Evolutionary conservation across 371 early-diverging fungal genomes (phyloP), one percentile per base, ranked within the genome.

Genomic region (Mucor circinelloides): DNA sequence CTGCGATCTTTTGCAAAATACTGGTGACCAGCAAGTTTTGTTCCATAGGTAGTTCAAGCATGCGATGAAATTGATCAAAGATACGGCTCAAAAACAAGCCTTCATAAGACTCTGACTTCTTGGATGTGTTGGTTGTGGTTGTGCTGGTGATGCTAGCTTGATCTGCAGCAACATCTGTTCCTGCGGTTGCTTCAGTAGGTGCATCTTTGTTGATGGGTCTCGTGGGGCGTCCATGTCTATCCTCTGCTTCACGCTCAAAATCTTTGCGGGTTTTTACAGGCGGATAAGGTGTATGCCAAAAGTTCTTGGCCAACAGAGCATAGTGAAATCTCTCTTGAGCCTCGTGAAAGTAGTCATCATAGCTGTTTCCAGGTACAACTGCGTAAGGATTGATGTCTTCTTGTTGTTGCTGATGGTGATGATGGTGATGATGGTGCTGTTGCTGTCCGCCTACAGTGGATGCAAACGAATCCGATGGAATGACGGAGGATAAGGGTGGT

Each of bases 311-410:
- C 27, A 84, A 60, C 19, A 84, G 56, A 9, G 80, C 84, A 62
- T 78, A 84, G 46, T 80, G 84, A 32, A 81, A 78, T 25, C 81
- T 63, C 59, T 84, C 84, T 50, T 81, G 80, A 9, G 84, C 84
- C 68, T 84, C 84, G 38, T 81, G 81, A 32, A 84, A 84, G 30
- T 84, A 84, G 46, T 84, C 84, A 55, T 84, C 80, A 38, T 84
- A 84, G 40, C 80, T 81, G 27, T 83, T 83, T 25, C 81, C 83
- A 36, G 83, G 81, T 10, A 83, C 75, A 34, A 82, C 80, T 10
- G 68, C 62, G 21, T 70, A 65, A 9, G 73, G 70, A 6, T 61
- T 70, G 19, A 25, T 60, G 5, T 40, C 40, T 8, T 25, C n/a
- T 8, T 23, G 40, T 40, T 40, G 40, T 6, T 40, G 42, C 17